phyloP scores from a whole-genome alignment of 1,284 basidiomycete species.

The Puccinia coronata region DNA sequence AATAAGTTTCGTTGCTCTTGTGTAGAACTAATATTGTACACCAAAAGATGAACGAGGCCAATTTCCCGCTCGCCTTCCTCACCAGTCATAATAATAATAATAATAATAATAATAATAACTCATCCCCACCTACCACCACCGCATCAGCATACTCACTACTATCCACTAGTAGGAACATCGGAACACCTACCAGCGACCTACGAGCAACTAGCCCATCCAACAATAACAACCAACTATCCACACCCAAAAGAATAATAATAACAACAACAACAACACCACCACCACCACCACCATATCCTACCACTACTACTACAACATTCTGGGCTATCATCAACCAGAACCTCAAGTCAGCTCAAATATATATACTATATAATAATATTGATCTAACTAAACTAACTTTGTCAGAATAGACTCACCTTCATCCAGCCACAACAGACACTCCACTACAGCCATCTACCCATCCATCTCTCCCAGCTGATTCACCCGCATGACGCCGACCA shows the following conservation, averaged over 20 bases:
- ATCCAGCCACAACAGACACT: slow-evolving; percentile 3
- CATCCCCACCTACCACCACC: too few species aligned
- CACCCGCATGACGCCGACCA: too few species aligned
- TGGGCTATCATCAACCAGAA: slow-evolving; percentile 35
- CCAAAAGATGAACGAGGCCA: too few species aligned
- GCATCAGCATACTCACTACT: slow-evolving; percentile 24
- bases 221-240: slow-evolving; percentile 8
- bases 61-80: too few species aligned
- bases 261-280: background rate
- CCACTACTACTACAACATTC: slow-evolving; percentile 16
- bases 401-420: slow-evolving; percentile 12
- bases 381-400: background rate
- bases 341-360: slow-evolving; percentile 16
- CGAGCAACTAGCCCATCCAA: slow-evolving; percentile 33
- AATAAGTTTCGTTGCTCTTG: too few species aligned
- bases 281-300: background rate
- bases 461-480: slow-evolving; percentile 39
- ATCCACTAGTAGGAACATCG: slow-evolving; percentile 19
- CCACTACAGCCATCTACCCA: background rate
- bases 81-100: too few species aligned
- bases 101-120: too few species aligned
- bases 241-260: background rate
- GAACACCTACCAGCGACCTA: slow-evolving; percentile 42
- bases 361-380: background rate
- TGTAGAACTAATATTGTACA: too few species aligned